A percentile compares a stretch with the other conserved stretches of the same genome.
phyloP scores from a whole-genome alignment of 164 flowering plant genomes.

The Litsea cubeba region DNA sequence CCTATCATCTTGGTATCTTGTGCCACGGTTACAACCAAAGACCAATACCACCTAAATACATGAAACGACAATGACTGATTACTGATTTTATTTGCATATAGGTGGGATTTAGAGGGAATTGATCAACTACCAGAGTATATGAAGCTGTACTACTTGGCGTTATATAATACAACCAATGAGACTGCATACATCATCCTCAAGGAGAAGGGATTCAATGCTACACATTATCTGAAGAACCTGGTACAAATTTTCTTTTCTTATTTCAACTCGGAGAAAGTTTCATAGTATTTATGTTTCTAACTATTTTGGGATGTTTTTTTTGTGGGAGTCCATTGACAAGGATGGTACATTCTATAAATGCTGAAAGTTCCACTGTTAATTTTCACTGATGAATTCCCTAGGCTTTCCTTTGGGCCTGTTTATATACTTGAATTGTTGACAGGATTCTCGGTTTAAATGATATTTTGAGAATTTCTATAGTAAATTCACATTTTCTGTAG shows the following conservation, averaged over 20 bases:
- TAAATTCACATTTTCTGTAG: no score
- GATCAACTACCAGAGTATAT: slow-evolving; percentile 17
- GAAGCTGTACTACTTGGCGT: slow-evolving; percentile 13
- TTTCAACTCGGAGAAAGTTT: not conserved
- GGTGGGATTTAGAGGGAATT: slow-evolving; percentile 17
- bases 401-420: no score
- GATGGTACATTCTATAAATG: not conserved
- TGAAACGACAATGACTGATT: not conserved
- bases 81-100: not conserved
- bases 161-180: slow-evolving; percentile 9
- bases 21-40: not conserved
- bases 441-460: no score
- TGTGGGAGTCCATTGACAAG: not conserved
- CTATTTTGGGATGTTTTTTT: not conserved
- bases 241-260: not conserved
- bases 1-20: not conserved
- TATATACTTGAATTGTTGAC: no score
- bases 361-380: no score
- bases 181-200: slow-evolving; percentile 5
- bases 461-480: no score
- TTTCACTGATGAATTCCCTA: no score
- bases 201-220: not conserved
- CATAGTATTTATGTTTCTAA: not conserved
- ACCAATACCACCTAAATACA: not conserved
- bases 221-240: not conserved